Evolutionary conservation across 2,329 filamentous ascomycete genomes (phyloP).

Genomic region (Aspergillus vadensis): DNA sequence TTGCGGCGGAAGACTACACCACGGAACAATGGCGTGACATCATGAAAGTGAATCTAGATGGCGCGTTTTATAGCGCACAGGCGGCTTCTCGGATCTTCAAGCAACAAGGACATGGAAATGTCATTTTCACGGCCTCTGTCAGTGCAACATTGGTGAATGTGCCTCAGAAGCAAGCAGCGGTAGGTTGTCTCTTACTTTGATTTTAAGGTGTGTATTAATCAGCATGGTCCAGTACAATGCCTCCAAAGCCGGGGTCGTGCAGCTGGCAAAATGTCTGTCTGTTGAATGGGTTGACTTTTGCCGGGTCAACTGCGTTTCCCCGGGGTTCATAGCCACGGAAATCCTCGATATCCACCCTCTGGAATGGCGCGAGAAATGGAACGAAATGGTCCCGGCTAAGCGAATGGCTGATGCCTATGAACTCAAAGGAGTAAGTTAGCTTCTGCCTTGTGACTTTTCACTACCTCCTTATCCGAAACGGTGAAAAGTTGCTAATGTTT

Average conservation of each 20-base stretch:
- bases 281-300: constrained; percentile 45
- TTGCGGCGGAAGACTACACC: constrained; percentile 44
- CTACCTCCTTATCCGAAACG: neutral
- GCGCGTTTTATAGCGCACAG: constrained; percentile 43
- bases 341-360: constrained; percentile 38
- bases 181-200: constrained; percentile 11
- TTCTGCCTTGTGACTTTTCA: neutral
- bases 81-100: constrained; percentile 43
- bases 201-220: neutral
- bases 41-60: constrained; percentile 43
- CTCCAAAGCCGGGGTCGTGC: constrained; percentile 39
- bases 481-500: no score
- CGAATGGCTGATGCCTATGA: constrained; percentile 43
- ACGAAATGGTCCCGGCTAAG: constrained; percentile 42
- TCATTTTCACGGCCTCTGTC: constrained; percentile 44
- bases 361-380: constrained; percentile 40
- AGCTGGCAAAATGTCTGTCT: constrained; percentile 43
- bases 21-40: constrained; percentile 45
- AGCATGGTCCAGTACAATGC: constrained; percentile 35
- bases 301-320: constrained; percentile 45
- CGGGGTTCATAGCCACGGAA: constrained; percentile 46
- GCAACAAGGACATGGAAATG: constrained; percentile 36
- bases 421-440: constrained; percentile 37
- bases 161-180: constrained; percentile 42
- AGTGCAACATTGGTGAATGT: constrained; percentile 44